Percentiles rank a stretch among this genome's conserved stretches.
phyloP scores from a whole-genome alignment of 2,329 filamentous ascomycete genomes.

The Aspergillus caelatus region DNA sequence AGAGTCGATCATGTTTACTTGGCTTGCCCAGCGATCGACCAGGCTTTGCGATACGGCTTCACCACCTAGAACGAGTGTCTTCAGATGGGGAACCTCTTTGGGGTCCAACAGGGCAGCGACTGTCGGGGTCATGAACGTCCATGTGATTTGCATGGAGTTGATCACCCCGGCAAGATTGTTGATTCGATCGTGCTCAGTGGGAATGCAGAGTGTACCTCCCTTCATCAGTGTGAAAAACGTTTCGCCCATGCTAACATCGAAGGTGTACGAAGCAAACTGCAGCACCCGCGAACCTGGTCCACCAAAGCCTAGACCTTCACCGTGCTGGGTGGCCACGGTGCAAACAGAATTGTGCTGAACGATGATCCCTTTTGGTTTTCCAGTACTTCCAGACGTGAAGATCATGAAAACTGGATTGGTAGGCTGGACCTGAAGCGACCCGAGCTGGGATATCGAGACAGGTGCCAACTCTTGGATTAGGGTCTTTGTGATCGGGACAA shows the following conservation, averaged over 20 bases:
- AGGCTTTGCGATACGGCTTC: constrained; percentile 12
- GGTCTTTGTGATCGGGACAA: constrained; percentile 1
- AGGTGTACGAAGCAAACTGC: constrained; percentile 54
- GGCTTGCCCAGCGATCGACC: neutral
- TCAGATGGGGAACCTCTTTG: constrained; percentile 41
- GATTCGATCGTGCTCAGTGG: constrained; percentile 45
- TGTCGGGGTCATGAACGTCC: constrained; percentile 59
- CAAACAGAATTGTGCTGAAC: constrained; percentile 60
- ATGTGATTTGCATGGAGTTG: constrained; percentile 51
- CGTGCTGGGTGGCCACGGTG: constrained; percentile 44
- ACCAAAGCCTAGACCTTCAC: constrained; percentile 40
- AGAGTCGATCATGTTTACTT: neutral
- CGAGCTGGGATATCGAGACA: neutral
- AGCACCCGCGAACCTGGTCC: constrained; percentile 48
- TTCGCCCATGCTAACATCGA: constrained; percentile 54
- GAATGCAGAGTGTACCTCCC: constrained; percentile 59
- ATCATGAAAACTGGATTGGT: constrained; percentile 51
- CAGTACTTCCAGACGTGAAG: constrained; percentile 55
- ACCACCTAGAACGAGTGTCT: constrained; percentile 30
- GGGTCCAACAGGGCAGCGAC: constrained; percentile 49
- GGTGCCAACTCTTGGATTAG: neutral
- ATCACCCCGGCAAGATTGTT: constrained; percentile 52
- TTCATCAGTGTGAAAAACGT: constrained; percentile 53
- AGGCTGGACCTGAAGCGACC: neutral
- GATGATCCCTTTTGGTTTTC: constrained; percentile 58